A percentile compares a stretch with the other conserved stretches of the same genome.
These are phyloP conservation scores for Mycosphaerella arachidis DNA, from an alignment of 2,329 filamentous ascomycete genomes.

Conservation along the genomic window DNA sequence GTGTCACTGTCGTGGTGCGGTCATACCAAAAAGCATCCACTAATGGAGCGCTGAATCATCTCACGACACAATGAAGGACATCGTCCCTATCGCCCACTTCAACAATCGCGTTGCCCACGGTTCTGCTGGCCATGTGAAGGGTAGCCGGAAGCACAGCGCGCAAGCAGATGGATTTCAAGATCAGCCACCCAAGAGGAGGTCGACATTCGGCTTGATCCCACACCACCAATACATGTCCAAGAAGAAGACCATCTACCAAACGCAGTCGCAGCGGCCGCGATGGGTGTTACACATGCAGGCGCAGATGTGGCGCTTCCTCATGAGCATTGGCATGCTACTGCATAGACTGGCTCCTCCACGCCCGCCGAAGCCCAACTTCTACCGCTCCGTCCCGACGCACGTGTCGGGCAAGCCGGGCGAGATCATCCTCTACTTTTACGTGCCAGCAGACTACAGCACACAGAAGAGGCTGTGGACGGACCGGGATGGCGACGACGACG, in stretches of 20 bases:
- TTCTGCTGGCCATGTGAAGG: background rate
- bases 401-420: slow-evolving; percentile 42
- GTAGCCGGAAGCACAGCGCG: background rate
- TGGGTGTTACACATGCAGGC: slow-evolving; percentile 61
- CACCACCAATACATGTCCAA: slow-evolving; percentile 10
- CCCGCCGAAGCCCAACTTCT: slow-evolving; percentile 58
- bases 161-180: background rate
- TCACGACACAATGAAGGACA: background rate
- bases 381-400: slow-evolving; percentile 50
- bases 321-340: slow-evolving; percentile 65
- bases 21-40: background rate
- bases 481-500: slow-evolving; percentile 13
- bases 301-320: slow-evolving; percentile 61
- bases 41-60: background rate
- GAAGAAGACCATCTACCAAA: slow-evolving; percentile 15
- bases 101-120: background rate
- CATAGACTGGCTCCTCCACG: slow-evolving; percentile 59
- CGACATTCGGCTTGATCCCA: slow-evolving; percentile 8
- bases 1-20: background rate
- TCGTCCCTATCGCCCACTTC: background rate
- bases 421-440: slow-evolving; percentile 58
- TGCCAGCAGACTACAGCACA: slow-evolving; percentile 49
- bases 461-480: slow-evolving; percentile 36
- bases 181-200: background rate
- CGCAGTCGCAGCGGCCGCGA: slow-evolving; percentile 41